These are phyloP conservation scores for Rhynchospora pubera DNA, from an alignment of 176 grass and related monocot genomes.

Conservation along the genomic window DNA sequence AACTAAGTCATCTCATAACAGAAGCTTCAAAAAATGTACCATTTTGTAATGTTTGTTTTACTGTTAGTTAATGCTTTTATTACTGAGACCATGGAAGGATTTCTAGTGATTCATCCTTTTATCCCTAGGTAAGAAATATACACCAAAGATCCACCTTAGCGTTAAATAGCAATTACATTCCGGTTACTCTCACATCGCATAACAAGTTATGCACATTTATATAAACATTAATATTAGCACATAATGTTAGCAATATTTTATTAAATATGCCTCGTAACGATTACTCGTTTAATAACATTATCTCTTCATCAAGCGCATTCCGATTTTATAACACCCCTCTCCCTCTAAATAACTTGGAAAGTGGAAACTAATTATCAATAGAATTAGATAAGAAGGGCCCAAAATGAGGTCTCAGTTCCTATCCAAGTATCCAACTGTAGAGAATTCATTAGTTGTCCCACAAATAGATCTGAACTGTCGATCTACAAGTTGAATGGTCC, in stretches of 20 bases:
- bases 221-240: no score
- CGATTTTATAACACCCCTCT: no score
- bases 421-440: constrained; percentile 2
- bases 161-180: not conserved
- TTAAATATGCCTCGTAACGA: no score
- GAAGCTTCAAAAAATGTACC: not conserved
- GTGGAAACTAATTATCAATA: not conserved
- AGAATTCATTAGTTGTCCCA: not conserved
- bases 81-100: not conserved
- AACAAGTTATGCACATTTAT: no score
- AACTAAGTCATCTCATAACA: not conserved
- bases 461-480: not conserved
- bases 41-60: not conserved
- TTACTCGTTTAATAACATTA: no score
- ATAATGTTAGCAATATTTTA: no score
- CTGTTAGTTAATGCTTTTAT: not conserved
- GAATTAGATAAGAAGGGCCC: not conserved
- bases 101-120: not conserved
- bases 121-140: not conserved
- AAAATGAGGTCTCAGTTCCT: not conserved
- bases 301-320: no score
- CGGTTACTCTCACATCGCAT: no score
- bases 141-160: not conserved
- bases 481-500: not conserved
- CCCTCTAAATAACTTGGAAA: not conserved